Percentiles rank a stretch among this genome's conserved stretches.
Conservation (phyloP, 305 asterid genomes). For the Plantago coronopus region DNA sequence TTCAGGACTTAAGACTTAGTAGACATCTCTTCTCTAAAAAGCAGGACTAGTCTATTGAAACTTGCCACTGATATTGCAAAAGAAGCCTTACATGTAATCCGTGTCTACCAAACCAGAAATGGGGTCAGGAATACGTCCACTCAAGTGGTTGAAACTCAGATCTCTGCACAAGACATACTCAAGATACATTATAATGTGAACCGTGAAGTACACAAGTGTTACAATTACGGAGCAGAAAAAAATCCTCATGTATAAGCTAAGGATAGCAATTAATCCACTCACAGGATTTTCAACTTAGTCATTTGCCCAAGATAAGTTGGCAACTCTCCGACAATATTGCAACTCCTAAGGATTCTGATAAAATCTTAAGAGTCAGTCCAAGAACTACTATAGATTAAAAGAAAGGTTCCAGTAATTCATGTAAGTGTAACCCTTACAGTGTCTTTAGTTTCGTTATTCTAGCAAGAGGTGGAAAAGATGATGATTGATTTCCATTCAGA, state of each 20-base stretch:
- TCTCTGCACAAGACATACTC: conserved; percentile 56
- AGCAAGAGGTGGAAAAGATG: conserved; percentile 31
- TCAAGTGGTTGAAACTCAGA: conserved; percentile 65
- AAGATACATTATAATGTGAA: too few relatives aligned
- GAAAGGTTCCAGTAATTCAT: not conserved
- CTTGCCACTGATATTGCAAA: not conserved
- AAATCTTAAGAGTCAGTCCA: conserved; percentile 5
- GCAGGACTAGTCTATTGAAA: too few relatives aligned
- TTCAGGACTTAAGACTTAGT: too few relatives aligned
- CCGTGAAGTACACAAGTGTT: too few relatives aligned
- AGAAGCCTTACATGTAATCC: conserved; percentile 42
- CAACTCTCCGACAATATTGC: conserved; percentile 2
- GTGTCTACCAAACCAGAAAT: conserved; percentile 14
- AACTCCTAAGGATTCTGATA: conserved; percentile 4
- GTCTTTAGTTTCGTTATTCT: conserved; percentile 6
- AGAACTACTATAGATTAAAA: not conserved
- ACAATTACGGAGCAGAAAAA: too few relatives aligned
- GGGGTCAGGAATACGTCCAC: conserved; percentile 47
- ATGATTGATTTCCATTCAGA: conserved; percentile 34
- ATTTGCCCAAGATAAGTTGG: not conserved
- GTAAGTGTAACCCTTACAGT: conserved; percentile 29
- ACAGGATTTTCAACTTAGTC: not conserved
- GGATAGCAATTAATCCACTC: not conserved
- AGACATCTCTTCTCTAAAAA: too few relatives aligned
- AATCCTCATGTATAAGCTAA: not conserved